Evolutionary conservation across 1,284 basidiomycete genomes (phyloP).

Genomic region (Rhodotorula sp.): DNA sequence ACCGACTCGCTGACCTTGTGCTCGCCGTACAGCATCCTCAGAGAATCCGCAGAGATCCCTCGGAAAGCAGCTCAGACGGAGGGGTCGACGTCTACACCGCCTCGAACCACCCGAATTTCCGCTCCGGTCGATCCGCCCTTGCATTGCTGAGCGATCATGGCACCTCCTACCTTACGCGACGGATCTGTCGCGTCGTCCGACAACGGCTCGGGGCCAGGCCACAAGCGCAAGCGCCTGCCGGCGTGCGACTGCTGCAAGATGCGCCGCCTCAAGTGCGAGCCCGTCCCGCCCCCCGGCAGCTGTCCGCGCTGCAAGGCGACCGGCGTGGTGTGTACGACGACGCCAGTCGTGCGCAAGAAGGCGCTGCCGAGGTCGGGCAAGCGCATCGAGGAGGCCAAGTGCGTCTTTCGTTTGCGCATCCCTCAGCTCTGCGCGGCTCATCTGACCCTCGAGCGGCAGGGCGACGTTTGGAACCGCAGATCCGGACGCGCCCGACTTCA

Average conservation of each 20-base stretch:
- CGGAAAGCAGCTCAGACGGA: no score
- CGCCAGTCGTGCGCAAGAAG: slow-evolving; percentile 30
- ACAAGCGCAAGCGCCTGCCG: slow-evolving; percentile 24
- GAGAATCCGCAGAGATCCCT: no score
- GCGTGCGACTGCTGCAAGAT: slow-evolving; percentile 36
- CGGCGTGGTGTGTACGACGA: slow-evolving; percentile 33
- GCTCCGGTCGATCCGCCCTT: no score
- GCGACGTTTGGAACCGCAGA: slow-evolving; percentile 35
- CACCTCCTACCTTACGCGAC: no score
- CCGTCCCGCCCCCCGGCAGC: slow-evolving; percentile 23
- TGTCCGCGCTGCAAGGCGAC: slow-evolving; percentile 32
- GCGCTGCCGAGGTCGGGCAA: slow-evolving; percentile 23
- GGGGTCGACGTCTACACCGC: no score
- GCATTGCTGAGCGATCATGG: no score
- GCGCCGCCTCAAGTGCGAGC: slow-evolving; percentile 29
- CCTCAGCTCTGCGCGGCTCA: background rate
- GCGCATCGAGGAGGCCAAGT: slow-evolving; percentile 36
- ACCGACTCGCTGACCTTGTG: no score
- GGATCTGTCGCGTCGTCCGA: background rate
- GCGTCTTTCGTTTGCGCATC: background rate
- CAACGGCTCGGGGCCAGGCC: background rate
- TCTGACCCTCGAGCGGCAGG: background rate
- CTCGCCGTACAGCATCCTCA: no score
- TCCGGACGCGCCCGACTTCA: slow-evolving; percentile 12
- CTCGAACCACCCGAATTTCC: no score